A percentile compares a stretch with the other conserved stretches of the same genome.
phyloP scores from a whole-genome alignment of 176 grass and related monocot genomes.

The Canna indica region DNA sequence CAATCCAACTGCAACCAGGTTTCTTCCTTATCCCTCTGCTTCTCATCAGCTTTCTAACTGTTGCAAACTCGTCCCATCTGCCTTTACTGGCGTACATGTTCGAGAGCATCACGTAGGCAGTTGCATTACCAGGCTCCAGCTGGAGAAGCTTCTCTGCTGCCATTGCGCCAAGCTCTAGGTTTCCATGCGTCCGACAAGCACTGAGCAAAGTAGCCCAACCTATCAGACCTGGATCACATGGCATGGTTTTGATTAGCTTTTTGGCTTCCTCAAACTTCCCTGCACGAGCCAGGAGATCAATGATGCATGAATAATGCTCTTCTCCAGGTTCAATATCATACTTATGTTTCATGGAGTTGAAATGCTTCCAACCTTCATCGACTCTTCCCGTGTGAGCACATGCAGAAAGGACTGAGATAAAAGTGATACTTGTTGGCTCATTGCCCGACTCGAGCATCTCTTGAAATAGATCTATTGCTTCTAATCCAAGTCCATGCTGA shows the following conservation, averaged over 20 bases:
- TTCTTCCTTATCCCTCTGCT: slow-evolving; percentile 28
- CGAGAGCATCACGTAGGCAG: slow-evolving; percentile 29
- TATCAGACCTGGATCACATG: slow-evolving; percentile 24
- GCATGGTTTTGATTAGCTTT: slow-evolving; percentile 28
- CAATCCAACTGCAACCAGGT: slow-evolving; percentile 42
- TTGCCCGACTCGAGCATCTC: slow-evolving; percentile 25
- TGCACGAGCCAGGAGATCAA: slow-evolving; percentile 32
- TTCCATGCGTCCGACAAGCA: slow-evolving; percentile 36
- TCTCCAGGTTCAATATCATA: slow-evolving; percentile 26
- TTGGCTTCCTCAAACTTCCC: slow-evolving; percentile 32
- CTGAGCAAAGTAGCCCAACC: slow-evolving; percentile 38
- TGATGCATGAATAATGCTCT: slow-evolving; percentile 44
- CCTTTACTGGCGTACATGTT: slow-evolving; percentile 40
- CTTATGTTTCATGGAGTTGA: slow-evolving; percentile 31
- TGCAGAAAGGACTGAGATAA: slow-evolving; percentile 37
- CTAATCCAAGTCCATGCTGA: slow-evolving; percentile 30
- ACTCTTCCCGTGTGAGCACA: slow-evolving; percentile 35
- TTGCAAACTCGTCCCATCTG: slow-evolving; percentile 33
- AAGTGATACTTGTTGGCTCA: slow-evolving; percentile 27
- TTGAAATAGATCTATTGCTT: slow-evolving; percentile 28
- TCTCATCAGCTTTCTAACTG: slow-evolving; percentile 37
- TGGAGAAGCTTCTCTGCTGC: slow-evolving; percentile 30
- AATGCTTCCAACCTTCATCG: slow-evolving; percentile 26
- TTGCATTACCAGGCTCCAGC: slow-evolving; percentile 25
- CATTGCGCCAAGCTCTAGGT: slow-evolving; percentile 26